phyloP scores from a whole-genome alignment of 768 basidiomycete species.

The Rhodotorula kratochvilovae region DNA sequence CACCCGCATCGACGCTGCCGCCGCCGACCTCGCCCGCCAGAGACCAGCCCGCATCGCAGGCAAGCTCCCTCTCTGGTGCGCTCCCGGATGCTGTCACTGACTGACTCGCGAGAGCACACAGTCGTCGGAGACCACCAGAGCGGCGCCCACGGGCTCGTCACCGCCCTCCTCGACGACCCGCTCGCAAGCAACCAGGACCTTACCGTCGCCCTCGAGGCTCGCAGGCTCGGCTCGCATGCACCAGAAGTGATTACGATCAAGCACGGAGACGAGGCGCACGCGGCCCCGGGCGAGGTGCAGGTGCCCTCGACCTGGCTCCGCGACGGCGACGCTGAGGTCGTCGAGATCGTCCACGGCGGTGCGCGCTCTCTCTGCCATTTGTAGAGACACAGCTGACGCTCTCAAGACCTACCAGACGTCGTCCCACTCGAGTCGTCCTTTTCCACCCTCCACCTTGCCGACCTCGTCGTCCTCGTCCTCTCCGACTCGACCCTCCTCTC shows the following conservation, averaged over 20 bases:
- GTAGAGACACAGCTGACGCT: neutral
- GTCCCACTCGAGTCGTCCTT: slow-evolving; percentile 31
- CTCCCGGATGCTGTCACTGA: fast-evolving
- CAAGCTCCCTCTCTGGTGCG: neutral
- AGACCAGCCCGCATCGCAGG: slow-evolving; percentile 18
- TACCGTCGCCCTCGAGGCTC: slow-evolving; percentile 24
- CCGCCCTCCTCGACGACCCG: slow-evolving; percentile 34
- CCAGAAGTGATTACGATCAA: slow-evolving; percentile 12
- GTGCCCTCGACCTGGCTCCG: slow-evolving; percentile 24
- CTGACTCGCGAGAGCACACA: neutral
- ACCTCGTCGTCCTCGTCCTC: slow-evolving; percentile 33
- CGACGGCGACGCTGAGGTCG: slow-evolving; percentile 16
- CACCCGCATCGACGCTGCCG: neutral
- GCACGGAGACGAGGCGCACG: neutral
- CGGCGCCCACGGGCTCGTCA: slow-evolving; percentile 3
- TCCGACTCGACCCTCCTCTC: slow-evolving; percentile 21
- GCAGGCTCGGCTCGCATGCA: slow-evolving; percentile 1
- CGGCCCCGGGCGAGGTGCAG: neutral
- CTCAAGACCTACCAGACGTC: neutral
- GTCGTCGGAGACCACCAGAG: slow-evolving; percentile 24
- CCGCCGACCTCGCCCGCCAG: neutral
- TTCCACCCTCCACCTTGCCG: slow-evolving; percentile 27
- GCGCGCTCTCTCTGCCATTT: neutral
- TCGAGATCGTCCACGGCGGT: slow-evolving; percentile 31
- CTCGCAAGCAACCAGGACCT: slow-evolving; percentile 21